A percentile compares a stretch with the other conserved stretches of the same genome.
These are phyloP conservation scores for Fusarium pseudograminearum DNA, from an alignment of 2,329 filamentous ascomycete species.

Conservation along the genomic window DNA sequence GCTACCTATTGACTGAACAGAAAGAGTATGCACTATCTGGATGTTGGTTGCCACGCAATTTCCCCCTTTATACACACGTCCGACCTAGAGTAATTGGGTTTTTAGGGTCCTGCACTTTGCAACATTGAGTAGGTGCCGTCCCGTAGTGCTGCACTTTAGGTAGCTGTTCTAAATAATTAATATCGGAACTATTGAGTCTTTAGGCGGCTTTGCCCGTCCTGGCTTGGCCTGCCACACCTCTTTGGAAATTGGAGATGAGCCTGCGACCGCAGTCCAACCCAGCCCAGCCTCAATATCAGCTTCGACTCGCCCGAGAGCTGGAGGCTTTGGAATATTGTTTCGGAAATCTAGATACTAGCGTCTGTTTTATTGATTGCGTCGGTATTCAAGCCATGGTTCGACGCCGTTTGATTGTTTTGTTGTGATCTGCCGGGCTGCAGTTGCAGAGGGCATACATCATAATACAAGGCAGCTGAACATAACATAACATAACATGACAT, in stretches of 20 bases:
- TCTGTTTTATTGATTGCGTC: constrained; percentile 2
- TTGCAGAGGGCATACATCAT: constrained; percentile 5
- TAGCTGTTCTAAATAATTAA: constrained; percentile 9
- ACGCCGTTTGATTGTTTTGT: not conserved
- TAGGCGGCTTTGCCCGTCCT: constrained; percentile 31
- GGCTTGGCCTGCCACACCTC: constrained; percentile 28
- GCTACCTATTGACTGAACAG: constrained; percentile 7
- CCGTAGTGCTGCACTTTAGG: not conserved
- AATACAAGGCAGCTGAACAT: constrained; percentile 39
- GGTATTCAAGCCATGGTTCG: not conserved
- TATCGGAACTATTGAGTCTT: constrained; percentile 26
- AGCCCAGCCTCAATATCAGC: constrained; percentile 17
- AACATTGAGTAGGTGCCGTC: constrained; percentile 6
- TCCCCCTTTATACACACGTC: constrained; percentile 22
- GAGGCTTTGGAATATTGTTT: constrained; percentile 31
- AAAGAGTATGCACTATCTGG: not conserved
- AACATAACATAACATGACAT: constrained; percentile 13
- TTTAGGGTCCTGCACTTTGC: constrained; percentile 9
- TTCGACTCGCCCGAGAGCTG: constrained; percentile 13
- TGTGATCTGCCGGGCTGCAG: not conserved
- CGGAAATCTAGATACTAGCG: constrained; percentile 16
- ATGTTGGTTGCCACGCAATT: constrained; percentile 36
- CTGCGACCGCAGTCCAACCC: not conserved
- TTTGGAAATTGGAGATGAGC: constrained; percentile 15
- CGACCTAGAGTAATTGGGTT: constrained; percentile 6